Evolutionary conservation across 805 yeast genomes (phyloP), one percentile per base, ranked within the genome.

Genomic region (Alloascoidea africana): DNA sequence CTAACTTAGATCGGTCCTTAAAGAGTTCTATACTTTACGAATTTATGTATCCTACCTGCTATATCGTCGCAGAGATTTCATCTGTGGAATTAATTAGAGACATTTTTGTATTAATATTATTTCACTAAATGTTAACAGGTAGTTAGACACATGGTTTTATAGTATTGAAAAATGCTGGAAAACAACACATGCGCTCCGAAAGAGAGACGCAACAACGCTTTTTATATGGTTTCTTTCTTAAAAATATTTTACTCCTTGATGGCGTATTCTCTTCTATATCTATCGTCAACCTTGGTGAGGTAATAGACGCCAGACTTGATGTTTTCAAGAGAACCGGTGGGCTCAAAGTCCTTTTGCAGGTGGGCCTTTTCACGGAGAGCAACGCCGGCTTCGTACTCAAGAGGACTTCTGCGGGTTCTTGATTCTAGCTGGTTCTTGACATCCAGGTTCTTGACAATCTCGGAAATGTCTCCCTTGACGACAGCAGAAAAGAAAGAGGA

Each of bases 321-420:
- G 53, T 70, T 64, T 14, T 84, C 95, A 47, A 74, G 66, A 34
- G 77, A 63, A 36, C 97, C 97, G 42, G 65, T 57, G 49, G 98
- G 98, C 56, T 66, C 63, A 67, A 72, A 80, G 46, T 66, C 62
- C 62, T 85, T 84, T 60, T 84, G 70, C 58, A 85, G 64, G 56
- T 89, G 96, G 36, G 89, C 82, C 51, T 73, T 69, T 66, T 91
- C 98, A 68, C 99, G 85, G 49, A 83, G 68, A 17, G 63, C 77
- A 48, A 91, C 70, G 36, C 89, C 87, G 18, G 63, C 73, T 58
- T 86, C 82, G 62, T 85, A 91, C 52, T 80, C 76, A 52, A 68
- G 68, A 44, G 98, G 97, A 38, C 87, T 54, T 51, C 70, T 72
- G 41, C 64, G 58, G 42, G 51, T 56, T 69, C 98, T 83, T 46